phyloP scores from a whole-genome alignment of 2,329 filamentous ascomycete species.

The Sclerotinia borealis region DNA sequence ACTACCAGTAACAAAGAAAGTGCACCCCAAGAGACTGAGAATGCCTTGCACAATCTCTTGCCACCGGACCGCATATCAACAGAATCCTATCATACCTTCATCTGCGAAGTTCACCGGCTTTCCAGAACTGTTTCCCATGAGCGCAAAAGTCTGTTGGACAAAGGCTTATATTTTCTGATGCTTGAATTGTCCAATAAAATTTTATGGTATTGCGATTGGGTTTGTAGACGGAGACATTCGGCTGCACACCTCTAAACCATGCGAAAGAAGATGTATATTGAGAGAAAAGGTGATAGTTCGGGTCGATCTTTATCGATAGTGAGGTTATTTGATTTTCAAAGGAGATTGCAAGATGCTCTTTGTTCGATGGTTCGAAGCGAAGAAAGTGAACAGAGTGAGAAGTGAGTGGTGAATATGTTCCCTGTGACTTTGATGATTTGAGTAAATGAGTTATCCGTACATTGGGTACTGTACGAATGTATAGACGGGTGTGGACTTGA shows the following conservation, averaged over 20 bases:
- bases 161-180: background rate
- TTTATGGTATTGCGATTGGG: background rate
- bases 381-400: background rate
- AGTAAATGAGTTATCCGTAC: background rate
- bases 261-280: background rate
- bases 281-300: background rate
- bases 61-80: background rate
- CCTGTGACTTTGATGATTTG: background rate
- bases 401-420: background rate
- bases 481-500: background rate
- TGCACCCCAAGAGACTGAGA: background rate
- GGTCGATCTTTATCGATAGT: background rate
- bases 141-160: conserved; percentile 11
- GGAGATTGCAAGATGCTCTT: background rate
- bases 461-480: background rate
- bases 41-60: background rate
- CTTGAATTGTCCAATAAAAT: background rate
- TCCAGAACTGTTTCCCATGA: conserved; percentile 92
- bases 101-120: conserved; percentile 90
- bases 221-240: conserved; percentile 10
- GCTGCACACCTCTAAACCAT: background rate
- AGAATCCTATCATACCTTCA: conserved; percentile 61
- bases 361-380: background rate
- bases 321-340: background rate
- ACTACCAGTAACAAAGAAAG: background rate